A percentile compares a stretch with the other conserved stretches of the same genome.
Conservation (phyloP, 371 early-diverging fungal species). For the Apophysomyces ossiformis region DNA sequence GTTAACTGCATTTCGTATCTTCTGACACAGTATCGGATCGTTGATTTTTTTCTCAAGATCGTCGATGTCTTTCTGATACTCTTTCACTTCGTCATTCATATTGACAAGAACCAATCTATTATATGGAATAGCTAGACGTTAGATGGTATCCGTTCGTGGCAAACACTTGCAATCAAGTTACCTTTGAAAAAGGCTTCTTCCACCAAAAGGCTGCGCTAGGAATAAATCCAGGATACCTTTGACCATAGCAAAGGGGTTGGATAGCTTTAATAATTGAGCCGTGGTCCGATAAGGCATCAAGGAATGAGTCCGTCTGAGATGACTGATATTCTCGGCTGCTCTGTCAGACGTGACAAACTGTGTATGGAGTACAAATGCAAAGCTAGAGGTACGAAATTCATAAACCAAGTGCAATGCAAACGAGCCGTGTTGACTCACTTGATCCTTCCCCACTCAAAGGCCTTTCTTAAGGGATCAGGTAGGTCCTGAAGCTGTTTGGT, state of each 20-base stretch:
- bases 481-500: slow-evolving; percentile 49
- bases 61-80: slow-evolving; percentile 55
- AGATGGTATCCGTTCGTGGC: neutral
- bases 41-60: slow-evolving; percentile 50
- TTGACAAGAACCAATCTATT: slow-evolving; percentile 56
- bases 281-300: slow-evolving; percentile 67
- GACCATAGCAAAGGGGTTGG: slow-evolving; percentile 69
- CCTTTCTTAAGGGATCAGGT: slow-evolving; percentile 49
- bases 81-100: slow-evolving; percentile 56
- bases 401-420: neutral
- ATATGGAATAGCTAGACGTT: neutral
- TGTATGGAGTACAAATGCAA: slow-evolving; percentile 67
- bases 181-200: slow-evolving; percentile 66
- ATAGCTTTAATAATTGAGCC: slow-evolving; percentile 58
- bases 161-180: slow-evolving; percentile 11
- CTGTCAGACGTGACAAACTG: slow-evolving; percentile 65
- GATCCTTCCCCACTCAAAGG: slow-evolving; percentile 65
- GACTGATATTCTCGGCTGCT: slow-evolving; percentile 56
- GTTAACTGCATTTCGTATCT: slow-evolving; percentile 60
- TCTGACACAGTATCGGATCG: slow-evolving; percentile 56
- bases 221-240: slow-evolving; percentile 68
- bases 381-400: slow-evolving; percentile 31
- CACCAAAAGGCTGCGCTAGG: slow-evolving; percentile 70
- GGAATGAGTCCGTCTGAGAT: slow-evolving; percentile 61
- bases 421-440: slow-evolving; percentile 25